These are phyloP conservation scores for Wickerhamomyces hampshirensis DNA, from an alignment of 805 yeast species.

Conservation along the genomic window DNA sequence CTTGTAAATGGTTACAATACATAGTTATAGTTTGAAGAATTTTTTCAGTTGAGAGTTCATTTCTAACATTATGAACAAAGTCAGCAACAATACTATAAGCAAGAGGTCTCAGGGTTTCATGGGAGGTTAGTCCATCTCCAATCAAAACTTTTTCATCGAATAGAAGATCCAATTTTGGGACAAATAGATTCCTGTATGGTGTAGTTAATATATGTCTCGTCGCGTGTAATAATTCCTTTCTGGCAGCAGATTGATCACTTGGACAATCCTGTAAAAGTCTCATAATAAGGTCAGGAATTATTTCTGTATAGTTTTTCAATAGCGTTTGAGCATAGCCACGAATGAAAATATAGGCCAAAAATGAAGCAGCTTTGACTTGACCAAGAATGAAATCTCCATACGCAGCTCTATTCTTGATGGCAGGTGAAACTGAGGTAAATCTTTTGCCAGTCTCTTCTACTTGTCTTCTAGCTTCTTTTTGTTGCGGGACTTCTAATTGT, in stretches of 20 bases:
- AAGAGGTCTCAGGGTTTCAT: conserved; percentile 84
- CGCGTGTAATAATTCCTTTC: conserved; percentile 91
- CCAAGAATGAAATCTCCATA: conserved; percentile 88
- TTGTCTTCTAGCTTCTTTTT: conserved; percentile 55
- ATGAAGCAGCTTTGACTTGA: conserved; percentile 95
- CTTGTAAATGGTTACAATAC: conserved; percentile 77
- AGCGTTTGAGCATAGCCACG: conserved; percentile 74
- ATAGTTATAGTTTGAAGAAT: conserved; percentile 83
- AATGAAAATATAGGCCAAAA: conserved; percentile 85
- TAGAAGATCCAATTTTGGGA: conserved; percentile 79
- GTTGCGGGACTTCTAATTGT: conserved; percentile 77
- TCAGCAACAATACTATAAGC: conserved; percentile 97
- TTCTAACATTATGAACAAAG: conserved; percentile 85
- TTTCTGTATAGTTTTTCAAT: conserved; percentile 46
- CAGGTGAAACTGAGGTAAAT: conserved; percentile 69
- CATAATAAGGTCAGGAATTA: conserved; percentile 83
- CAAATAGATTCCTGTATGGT: conserved; percentile 72
- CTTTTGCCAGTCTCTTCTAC: conserved; percentile 53
- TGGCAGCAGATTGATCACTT: conserved; percentile 81
- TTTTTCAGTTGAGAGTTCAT: conserved; percentile 75
- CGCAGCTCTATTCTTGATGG: conserved; percentile 67
- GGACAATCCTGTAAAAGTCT: conserved; percentile 93
- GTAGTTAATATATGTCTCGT: conserved; percentile 93
- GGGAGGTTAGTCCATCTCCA: conserved; percentile 89
- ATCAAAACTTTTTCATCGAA: conserved; percentile 84